phyloP scores from a whole-genome alignment of 2,329 filamentous ascomycete genomes.

The Colletotrichum siamense region DNA sequence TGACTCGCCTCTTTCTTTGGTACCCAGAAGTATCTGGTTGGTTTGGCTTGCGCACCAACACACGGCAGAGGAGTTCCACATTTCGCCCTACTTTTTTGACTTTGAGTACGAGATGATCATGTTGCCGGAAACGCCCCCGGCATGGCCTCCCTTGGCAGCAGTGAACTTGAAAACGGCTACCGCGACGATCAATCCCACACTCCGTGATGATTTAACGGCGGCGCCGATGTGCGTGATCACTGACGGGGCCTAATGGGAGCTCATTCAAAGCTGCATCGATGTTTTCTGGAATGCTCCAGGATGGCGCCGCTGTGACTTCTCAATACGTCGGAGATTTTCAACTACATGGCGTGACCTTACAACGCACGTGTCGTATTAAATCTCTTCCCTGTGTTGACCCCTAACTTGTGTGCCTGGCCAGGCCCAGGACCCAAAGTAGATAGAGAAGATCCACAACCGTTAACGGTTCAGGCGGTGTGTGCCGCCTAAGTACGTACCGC shows the following conservation, averaged over 20 bases:
- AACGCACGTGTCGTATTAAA: neutral
- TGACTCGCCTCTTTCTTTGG: neutral
- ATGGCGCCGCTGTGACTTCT: neutral
- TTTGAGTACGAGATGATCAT: neutral
- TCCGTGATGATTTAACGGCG: neutral
- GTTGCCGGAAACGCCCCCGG: neutral
- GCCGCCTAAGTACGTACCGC: neutral
- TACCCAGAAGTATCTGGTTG: neutral
- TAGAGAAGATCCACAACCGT: neutral
- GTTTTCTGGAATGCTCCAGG: neutral
- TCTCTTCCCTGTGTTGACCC: neutral
- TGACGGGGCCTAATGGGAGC: neutral
- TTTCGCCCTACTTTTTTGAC: neutral
- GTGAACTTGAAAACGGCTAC: neutral
- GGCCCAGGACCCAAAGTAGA: neutral
- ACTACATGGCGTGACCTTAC: neutral
- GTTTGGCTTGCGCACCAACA: neutral
- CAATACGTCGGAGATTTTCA: neutral
- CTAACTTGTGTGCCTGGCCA: neutral
- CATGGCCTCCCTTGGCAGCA: neutral
- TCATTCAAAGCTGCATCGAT: accelerated
- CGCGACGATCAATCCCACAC: neutral
- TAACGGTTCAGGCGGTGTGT: neutral
- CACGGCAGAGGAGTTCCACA: neutral
- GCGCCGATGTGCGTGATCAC: neutral